Evolutionary conservation across 148 eudicot genomes (phyloP).

Genomic region (Suaeda aralocaspica): DNA sequence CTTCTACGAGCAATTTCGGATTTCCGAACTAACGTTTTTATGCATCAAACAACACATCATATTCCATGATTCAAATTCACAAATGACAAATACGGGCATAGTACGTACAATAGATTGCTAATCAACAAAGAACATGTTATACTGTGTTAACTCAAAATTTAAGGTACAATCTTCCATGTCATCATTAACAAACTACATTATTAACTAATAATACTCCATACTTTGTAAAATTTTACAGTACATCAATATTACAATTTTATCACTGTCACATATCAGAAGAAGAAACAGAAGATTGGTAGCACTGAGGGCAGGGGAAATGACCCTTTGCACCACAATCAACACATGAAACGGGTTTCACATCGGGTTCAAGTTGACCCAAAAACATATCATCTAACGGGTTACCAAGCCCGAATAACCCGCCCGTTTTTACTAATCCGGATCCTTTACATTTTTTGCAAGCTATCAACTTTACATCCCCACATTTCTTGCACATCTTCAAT

Average conservation of each 20-base stretch:
- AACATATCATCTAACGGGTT: slow-evolving; percentile 30
- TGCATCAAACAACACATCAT: too few species aligned
- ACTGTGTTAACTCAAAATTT: too few species aligned
- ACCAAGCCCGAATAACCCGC: slow-evolving; percentile 37
- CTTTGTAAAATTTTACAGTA: not conserved
- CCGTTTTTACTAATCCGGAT: slow-evolving; percentile 42
- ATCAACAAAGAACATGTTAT: too few species aligned
- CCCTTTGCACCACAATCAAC: slow-evolving; percentile 48
- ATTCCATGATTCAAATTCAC: too few species aligned
- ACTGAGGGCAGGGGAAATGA: slow-evolving; percentile 50
- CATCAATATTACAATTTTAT: not conserved
- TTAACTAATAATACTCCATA: too few species aligned
- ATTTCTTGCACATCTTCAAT: slow-evolving; percentile 70
- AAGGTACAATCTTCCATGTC: too few species aligned
- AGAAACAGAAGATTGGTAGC: slow-evolving; percentile 23
- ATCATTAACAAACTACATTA: too few species aligned
- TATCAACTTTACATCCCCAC: slow-evolving; percentile 68
- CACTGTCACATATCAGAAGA: not conserved
- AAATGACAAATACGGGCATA: too few species aligned
- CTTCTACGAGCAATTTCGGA: too few species aligned
- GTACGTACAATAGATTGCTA: too few species aligned
- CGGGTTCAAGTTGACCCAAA: slow-evolving; percentile 21
- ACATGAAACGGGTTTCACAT: slow-evolving; percentile 32
- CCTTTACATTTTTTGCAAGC: slow-evolving; percentile 71
- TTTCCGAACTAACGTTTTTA: too few species aligned